Evolutionary conservation across 2,329 filamentous ascomycete genomes (phyloP), one percentile per base, ranked within the genome.

Genomic region (Didymella sp.): DNA sequence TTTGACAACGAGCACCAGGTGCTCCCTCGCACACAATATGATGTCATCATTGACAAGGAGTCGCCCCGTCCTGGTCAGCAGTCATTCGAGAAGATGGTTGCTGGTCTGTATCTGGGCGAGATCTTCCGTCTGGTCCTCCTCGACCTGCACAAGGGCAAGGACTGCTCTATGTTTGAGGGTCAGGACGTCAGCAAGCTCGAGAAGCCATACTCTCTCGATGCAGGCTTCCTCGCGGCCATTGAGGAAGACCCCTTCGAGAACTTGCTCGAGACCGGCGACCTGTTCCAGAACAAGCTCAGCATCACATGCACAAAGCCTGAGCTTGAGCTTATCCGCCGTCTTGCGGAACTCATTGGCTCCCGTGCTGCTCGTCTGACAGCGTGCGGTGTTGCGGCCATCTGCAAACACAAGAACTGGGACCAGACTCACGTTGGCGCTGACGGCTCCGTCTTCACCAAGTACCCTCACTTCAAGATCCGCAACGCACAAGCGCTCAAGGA

Each of bases 381-480:
- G 24, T 98, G 95, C 73, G 95, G 95, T 79, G 91, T 99, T 51
- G 92, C 94, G 12, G 95, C 94, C 56, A 97, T 99, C 73, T 92
- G 90, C 85, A 96, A 89, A 81, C 98, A 98, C 88, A 98, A 97
- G 85, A 85, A 86, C 66, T 94, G 93, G 78, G 80, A 89, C 72
- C 84, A 85, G 33, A 96, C 91, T 81, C 95, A 98, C 77, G 95
- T 99, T 38, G 95, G 95, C 69, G 95, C 95, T 48, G 95, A 99
- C 74, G 95, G 95, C 33, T 96, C 91, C 17, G 94, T 99, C 51
- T 99, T 99, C 82, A 97, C 96, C 84, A 98, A 98, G 78, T 99
- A 99, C 80, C 95, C 95, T 12, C 90, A 96, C 80, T 99, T 99
- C 86, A 97, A 97, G 84, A 86, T 88, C 56, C 89, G 95, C 51